Base-by-base conservation (phyloP, 768 basidiomycete genomes). In the Tephrocybe sp. region DNA sequence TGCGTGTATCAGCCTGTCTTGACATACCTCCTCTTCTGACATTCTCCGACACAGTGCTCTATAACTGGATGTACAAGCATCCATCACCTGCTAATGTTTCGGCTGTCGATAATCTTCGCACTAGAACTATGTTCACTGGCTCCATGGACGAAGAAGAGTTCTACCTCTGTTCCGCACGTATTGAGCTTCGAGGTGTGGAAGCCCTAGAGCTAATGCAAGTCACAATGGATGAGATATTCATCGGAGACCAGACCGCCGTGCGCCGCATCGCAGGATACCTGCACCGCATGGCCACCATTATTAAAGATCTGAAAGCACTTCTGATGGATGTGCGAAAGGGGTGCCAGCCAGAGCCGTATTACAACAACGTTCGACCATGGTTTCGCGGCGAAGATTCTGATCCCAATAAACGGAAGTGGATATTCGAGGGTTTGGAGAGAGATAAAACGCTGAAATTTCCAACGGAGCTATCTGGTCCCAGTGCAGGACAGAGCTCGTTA, bases 41-140 rank as follows among this genome's bases (percentile, higher is more conserved):
- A 3, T 97, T 93, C 63, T 86, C 93, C 9, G 93, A 95, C 63
- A 86, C 86, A 23, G 93, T 97, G 7, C 77, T 97, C 22, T 97
- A 93, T 69, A 95, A 95, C 64, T 90, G 87, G 85, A 45, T 61
- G 52, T 72, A 64, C 45, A 66, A 50, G 68, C 74, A 59, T 49
- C 74, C 47, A 25, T 63, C 55, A 52, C 59, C 25, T 56, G 57
- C 51, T 63, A 68, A 50, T 57, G 61, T 73, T 69, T 68, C 80
- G 76, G 1, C 77, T 24, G 65, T 79, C 4, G 68, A 82, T 46
- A 84, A 91, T 59, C 72, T 94, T 43, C 77, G 77, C 37, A 79
- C 76, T 50, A 73, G 75, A 52, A 84, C 84, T 1, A 69, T 80
- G 36, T 95, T 97, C 71, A 93, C 94, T 1, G 77, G 79, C 18